Evolutionary conservation across 768 basidiomycete species (phyloP), one percentile per base, ranked within the genome.

Genomic region (Suillus variegatus): DNA sequence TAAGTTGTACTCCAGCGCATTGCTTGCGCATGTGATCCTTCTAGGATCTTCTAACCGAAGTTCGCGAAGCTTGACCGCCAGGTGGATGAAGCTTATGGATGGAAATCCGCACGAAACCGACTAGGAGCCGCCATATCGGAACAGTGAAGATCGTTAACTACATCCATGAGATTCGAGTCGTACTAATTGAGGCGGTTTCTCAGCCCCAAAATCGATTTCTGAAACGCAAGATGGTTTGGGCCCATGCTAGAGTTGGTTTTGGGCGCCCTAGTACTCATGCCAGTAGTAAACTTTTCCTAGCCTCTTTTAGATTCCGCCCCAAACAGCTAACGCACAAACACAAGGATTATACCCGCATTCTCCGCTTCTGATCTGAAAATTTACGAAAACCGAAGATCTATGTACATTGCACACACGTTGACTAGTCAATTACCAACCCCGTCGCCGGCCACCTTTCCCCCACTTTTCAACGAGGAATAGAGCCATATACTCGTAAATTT

Each of bases 401-500:
- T 28, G 25, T 57, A 22, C 18, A 55, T 20, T 62, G 36, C 32
- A 36, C 13, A 35, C 60, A 62, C 12, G 46, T 25, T 7, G 8
- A 35, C 44, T 57, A 12, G 20, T 40, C 49, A 36, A 38, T 78
- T 67, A 89, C 85, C 88, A 88, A 20, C 85, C 84, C n/a, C 89
- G 81, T 65, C 82, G 82, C 64, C 85, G 82, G 25, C 88, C 87
- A 35, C 92, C 92, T 71, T 89, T 91, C 35, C 96, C 95, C 96
- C 97, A 99, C 75, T 94, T 95, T 79, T 97, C 95, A 1, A 88
- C 68, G 66, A 99, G 79, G 79, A 95, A 98, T 32, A 78, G 81
- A 2, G 89, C 88, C 86, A 99, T 86, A 78, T 85, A 97, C 76
- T 96, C 89, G 70, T 90, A 93, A 55, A 99, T 78, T 79, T 97